Evolutionary conservation across 257 asterid species (phyloP).

Genomic region (Henckelia pumila): DNA sequence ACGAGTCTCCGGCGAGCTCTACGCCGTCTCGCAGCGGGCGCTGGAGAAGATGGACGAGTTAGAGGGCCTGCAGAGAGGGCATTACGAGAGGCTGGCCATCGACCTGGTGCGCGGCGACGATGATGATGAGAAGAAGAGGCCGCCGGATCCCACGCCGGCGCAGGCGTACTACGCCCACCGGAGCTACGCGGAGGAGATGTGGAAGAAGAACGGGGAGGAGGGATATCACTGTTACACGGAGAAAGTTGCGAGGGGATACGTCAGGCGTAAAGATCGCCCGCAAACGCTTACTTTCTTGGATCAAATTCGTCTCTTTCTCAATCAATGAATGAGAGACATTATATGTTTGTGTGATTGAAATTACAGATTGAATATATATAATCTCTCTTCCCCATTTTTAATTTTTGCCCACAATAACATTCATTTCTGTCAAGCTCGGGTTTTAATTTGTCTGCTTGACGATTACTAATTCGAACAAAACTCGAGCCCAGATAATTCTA

Average conservation of each 20-base stretch:
- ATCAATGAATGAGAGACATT: neutral
- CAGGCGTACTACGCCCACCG: conserved; percentile 72
- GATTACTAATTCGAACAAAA: no score
- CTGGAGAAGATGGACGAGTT: conserved; percentile 65
- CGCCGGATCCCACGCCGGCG: conserved; percentile 6
- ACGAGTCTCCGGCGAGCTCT: conserved; percentile 68
- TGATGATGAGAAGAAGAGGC: neutral
- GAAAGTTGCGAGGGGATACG: conserved; percentile 66
- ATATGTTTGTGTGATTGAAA: neutral
- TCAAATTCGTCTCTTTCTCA: conserved; percentile 44
- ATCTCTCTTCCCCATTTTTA: no score
- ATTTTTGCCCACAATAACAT: neutral
- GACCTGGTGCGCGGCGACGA: conserved; percentile 17
- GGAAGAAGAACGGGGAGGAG: conserved; percentile 64
- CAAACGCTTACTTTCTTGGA: conserved; percentile 55
- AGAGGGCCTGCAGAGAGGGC: conserved; percentile 57
- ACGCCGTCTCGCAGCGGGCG: conserved; percentile 53
- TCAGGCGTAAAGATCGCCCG: conserved; percentile 65
- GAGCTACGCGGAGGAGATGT: conserved; percentile 71
- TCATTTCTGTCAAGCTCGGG: no score
- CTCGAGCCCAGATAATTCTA: neutral
- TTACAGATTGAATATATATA: neutral
- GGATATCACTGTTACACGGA: conserved; percentile 52
- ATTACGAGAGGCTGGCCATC: conserved; percentile 72
- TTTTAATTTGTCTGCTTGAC: no score